Percentiles rank a stretch among this genome's conserved stretches.
These are phyloP conservation scores for Kalmusia sp. DNA, from an alignment of 2,329 filamentous ascomycete species.

Conservation along the genomic window DNA sequence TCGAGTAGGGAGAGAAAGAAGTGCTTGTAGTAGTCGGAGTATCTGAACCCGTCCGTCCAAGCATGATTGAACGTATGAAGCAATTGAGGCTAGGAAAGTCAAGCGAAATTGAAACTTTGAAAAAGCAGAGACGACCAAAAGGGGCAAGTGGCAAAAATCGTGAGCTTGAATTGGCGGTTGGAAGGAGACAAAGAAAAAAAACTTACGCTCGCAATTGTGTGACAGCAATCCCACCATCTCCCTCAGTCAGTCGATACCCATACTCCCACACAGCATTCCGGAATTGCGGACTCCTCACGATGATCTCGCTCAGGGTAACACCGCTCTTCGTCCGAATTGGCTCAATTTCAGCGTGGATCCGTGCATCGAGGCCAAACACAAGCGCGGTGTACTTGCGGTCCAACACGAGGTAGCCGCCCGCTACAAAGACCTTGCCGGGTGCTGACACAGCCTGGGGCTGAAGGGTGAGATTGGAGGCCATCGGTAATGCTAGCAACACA, in stretches of 20 bases:
- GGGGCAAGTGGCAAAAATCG: slow-evolving; percentile 3
- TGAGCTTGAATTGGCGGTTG: background rate
- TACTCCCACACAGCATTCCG: slow-evolving; percentile 87
- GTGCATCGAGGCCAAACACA: slow-evolving; percentile 69
- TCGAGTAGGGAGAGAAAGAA: too few species aligned
- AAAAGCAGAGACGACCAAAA: background rate
- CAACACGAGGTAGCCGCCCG: slow-evolving; percentile 93
- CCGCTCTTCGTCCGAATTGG: slow-evolving; percentile 65
- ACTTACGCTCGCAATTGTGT: slow-evolving; percentile 81
- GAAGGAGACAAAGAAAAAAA: background rate
- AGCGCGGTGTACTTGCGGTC: slow-evolving; percentile 83
- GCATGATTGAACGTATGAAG: too few species aligned
- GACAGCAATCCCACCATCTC: slow-evolving; percentile 80
- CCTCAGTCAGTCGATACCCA: slow-evolving; percentile 72
- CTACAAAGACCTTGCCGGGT: slow-evolving; percentile 93
- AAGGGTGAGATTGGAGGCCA: slow-evolving; percentile 40
- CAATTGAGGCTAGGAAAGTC: background rate
- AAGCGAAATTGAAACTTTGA: background rate
- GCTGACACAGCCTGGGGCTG: slow-evolving; percentile 70
- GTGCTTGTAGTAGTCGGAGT: too few species aligned
- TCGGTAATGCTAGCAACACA: slow-evolving; percentile 19
- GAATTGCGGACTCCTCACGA: slow-evolving; percentile 93
- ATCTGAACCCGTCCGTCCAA: too few species aligned
- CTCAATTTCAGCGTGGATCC: slow-evolving; percentile 67
- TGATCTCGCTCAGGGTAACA: slow-evolving; percentile 71